Conservation (phyloP, 2,329 filamentous ascomycete genomes). For the Corinectria fuckeliana region DNA sequence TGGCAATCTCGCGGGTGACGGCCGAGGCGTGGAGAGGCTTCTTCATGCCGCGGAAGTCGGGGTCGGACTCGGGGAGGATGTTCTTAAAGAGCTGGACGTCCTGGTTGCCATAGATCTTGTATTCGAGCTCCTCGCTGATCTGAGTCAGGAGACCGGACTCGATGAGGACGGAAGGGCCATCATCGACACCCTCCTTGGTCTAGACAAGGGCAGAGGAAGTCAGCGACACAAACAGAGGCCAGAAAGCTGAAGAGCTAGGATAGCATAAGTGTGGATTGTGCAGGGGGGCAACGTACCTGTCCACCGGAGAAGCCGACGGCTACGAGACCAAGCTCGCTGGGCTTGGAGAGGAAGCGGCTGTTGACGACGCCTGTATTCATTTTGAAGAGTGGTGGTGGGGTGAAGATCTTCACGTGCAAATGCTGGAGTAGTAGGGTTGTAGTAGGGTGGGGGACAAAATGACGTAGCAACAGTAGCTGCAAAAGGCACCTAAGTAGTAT, state of each 20-base stretch:
- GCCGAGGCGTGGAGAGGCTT: slow-evolving; percentile 85
- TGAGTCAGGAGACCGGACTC: slow-evolving; percentile 85
- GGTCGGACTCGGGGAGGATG: slow-evolving; percentile 73
- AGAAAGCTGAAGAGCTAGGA: background rate
- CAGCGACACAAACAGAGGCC: background rate
- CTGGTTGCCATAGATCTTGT: slow-evolving; percentile 84
- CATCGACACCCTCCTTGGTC: slow-evolving; percentile 92
- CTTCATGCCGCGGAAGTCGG: slow-evolving; percentile 91
- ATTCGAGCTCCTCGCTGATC: slow-evolving; percentile 84
- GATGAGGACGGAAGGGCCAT: slow-evolving; percentile 87
- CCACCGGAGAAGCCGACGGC: slow-evolving; percentile 97
- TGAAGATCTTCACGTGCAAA: slow-evolving; percentile 24
- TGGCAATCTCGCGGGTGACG: slow-evolving; percentile 79
- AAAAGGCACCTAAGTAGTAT: background rate
- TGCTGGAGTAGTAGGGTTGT: slow-evolving; percentile 26
- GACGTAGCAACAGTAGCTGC: slow-evolving; percentile 27
- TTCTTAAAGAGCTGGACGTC: slow-evolving; percentile 83
- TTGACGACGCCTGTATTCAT: slow-evolving; percentile 62
- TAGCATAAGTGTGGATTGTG: background rate
- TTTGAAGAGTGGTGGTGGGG: slow-evolving; percentile 10
- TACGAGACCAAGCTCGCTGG: slow-evolving; percentile 85
- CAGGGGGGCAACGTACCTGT: slow-evolving; percentile 68
- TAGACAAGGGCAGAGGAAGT: slow-evolving; percentile 10
- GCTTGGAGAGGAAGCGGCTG: slow-evolving; percentile 79
- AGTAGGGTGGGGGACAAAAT: slow-evolving; percentile 22